These are phyloP conservation scores for Morella rubra DNA, from an alignment of 306 rosid genomes.

Conservation along the genomic window DNA sequence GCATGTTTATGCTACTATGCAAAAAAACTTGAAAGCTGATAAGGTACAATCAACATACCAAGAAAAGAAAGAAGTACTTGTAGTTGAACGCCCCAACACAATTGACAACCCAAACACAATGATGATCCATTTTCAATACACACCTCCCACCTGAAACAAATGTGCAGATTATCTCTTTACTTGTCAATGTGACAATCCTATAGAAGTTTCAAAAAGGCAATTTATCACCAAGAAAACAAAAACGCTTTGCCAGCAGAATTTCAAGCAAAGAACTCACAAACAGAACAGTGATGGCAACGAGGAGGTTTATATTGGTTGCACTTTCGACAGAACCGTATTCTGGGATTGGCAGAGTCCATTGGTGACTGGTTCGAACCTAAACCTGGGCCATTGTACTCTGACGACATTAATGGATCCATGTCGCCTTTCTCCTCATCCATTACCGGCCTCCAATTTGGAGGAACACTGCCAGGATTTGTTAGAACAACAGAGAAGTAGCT, in stretches of 20 bases:
- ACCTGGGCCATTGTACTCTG: conserved; percentile 27
- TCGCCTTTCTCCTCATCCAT: conserved; percentile 57
- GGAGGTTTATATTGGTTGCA: conserved; percentile 79
- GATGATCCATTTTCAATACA: conserved; percentile 80
- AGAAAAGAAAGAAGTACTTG: conserved; percentile 72
- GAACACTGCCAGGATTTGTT: conserved; percentile 70
- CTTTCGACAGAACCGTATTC: conserved; percentile 65
- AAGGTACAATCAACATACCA: conserved; percentile 45
- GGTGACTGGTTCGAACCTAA: conserved; percentile 26
- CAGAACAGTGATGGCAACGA: conserved; percentile 79
- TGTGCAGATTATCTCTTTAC: conserved; percentile 19
- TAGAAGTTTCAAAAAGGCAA: neutral
- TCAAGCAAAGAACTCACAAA: conserved; percentile 52
- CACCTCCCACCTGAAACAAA: conserved; percentile 70
- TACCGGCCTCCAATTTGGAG: conserved; percentile 62
- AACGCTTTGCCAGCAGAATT: neutral
- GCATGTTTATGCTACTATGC: neutral
- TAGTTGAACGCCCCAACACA: conserved; percentile 85
- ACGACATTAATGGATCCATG: conserved; percentile 43
- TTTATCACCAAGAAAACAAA: neutral
- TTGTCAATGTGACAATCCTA: neutral
- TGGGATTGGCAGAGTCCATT: conserved; percentile 34
- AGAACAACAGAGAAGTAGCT: conserved; percentile 68
- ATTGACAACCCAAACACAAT: conserved; percentile 81
- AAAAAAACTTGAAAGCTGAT: conserved; percentile 8